phyloP scores from a whole-genome alignment of 176 grass and related monocot species.

The Lolium perenne region DNA sequence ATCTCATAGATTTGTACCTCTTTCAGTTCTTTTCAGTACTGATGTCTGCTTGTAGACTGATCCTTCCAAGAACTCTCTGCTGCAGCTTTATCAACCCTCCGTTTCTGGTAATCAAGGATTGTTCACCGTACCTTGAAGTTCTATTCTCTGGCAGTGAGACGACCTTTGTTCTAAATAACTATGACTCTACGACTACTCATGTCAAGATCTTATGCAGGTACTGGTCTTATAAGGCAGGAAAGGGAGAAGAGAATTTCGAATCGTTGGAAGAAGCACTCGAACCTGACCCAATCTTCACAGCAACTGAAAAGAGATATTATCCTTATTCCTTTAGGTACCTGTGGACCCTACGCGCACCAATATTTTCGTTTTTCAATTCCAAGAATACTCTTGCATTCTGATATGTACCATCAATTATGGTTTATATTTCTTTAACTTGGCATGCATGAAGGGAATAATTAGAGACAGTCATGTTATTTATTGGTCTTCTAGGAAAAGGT shows the following conservation, averaged over 20 bases:
- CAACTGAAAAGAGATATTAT: conserved; percentile 95
- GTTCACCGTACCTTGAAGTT: conserved; percentile 34
- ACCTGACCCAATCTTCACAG: conserved; percentile 58
- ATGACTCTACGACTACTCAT: conserved; percentile 42
- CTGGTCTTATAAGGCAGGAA: conserved; percentile 57
- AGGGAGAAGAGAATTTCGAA: conserved; percentile 65
- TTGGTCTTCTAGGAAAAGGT: conserved; percentile 49
- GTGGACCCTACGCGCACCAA: conserved; percentile 58
- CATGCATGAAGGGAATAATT: conserved; percentile 43
- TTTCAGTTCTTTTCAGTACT: conserved; percentile 42
- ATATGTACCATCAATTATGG: conserved; percentile 65
- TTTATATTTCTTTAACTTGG: conserved; percentile 60
- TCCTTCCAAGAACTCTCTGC: conserved; percentile 34
- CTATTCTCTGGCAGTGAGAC: conserved; percentile 48
- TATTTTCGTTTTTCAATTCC: conserved; percentile 64
- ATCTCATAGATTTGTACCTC: conserved; percentile 51
- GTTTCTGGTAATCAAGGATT: conserved; percentile 35
- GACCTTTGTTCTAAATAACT: conserved; percentile 41
- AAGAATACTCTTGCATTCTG: conserved; percentile 61
- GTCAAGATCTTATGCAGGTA: conserved; percentile 42
- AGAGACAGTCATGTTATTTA: conserved; percentile 38
- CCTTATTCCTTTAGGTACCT: conserved; percentile 79
- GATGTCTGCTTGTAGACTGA: conserved; percentile 38
- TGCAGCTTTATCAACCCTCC: conserved; percentile 45
- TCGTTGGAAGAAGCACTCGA: conserved; percentile 60